phyloP scores from a whole-genome alignment of 1,284 basidiomycete species.

The Fomitiporia mediterranea region DNA sequence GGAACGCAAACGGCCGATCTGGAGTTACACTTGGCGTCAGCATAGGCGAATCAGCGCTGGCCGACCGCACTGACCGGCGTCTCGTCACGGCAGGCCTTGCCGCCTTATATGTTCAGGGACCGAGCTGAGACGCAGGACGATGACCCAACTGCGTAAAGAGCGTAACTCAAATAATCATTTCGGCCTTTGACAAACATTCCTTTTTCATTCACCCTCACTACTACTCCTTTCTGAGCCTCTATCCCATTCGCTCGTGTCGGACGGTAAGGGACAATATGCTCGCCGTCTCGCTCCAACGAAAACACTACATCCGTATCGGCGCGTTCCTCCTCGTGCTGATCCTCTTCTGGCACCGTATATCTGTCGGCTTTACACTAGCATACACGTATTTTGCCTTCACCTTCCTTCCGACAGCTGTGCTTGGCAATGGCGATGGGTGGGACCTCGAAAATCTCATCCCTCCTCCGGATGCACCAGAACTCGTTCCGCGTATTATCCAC shows the following conservation, averaged over 20 bases:
- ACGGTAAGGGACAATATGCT: neutral
- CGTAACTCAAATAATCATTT: neutral
- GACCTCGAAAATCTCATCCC: constrained; percentile 7
- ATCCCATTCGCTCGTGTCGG: no score
- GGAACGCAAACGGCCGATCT: neutral
- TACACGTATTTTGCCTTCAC: constrained; percentile 12
- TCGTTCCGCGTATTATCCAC: constrained; percentile 12
- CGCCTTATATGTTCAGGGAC: neutral
- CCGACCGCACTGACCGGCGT: neutral
- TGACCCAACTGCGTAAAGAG: neutral
- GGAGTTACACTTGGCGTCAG: neutral
- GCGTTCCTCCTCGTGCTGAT: neutral
- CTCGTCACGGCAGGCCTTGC: neutral
- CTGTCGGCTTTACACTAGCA: neutral
- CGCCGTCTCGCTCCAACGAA: constrained; percentile 6
- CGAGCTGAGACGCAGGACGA: neutral
- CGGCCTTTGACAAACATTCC: neutral
- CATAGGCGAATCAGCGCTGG: neutral
- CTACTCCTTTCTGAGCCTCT: neutral
- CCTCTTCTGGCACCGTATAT: constrained; percentile 3
- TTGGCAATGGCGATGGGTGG: constrained; percentile 5
- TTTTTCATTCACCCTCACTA: neutral
- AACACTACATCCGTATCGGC: constrained; percentile 4
- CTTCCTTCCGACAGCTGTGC: constrained; percentile 5
- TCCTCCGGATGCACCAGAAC: constrained; percentile 6